Conservation (phyloP, 2,329 filamentous ascomycete species). For the Calonectria hawksworthii region DNA sequence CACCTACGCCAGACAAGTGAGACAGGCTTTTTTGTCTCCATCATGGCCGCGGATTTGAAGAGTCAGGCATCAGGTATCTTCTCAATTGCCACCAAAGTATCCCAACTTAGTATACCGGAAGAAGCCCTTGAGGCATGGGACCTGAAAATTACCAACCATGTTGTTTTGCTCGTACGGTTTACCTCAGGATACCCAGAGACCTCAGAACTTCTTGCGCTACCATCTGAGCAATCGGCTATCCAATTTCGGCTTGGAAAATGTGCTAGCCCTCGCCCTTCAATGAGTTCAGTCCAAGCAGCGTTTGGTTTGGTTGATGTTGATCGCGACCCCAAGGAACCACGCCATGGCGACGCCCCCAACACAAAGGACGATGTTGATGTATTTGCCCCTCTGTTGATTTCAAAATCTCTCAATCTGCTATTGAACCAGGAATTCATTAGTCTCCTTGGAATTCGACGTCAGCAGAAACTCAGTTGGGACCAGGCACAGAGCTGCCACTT, state of each 20-base stretch:
- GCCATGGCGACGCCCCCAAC: neutral
- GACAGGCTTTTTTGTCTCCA: constrained; percentile 79
- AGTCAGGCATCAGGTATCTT: constrained; percentile 61
- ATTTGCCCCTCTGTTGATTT: constrained; percentile 73
- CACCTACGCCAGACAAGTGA: constrained; percentile 68
- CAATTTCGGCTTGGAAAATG: constrained; percentile 80
- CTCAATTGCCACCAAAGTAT: constrained; percentile 77
- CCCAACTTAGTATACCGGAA: constrained; percentile 79
- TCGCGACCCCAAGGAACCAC: neutral
- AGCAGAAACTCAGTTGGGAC: constrained; percentile 72
- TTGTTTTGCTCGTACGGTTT: constrained; percentile 80
- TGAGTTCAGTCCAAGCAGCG: constrained; percentile 62
- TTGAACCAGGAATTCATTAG: constrained; percentile 75
- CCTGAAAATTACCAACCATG: constrained; percentile 74
- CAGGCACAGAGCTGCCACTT: constrained; percentile 37
- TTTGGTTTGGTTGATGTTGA: constrained; percentile 19
- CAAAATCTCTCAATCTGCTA: constrained; percentile 72
- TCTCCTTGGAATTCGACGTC: constrained; percentile 72
- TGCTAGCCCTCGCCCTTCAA: constrained; percentile 78
- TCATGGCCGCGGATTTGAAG: constrained; percentile 64
- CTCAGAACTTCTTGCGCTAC: constrained; percentile 64
- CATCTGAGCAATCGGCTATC: constrained; percentile 48
- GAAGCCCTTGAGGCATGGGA: constrained; percentile 86
- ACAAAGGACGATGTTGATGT: constrained; percentile 24
- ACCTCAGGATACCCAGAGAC: constrained; percentile 72